A percentile compares a stretch with the other conserved stretches of the same genome.
phyloP scores from a whole-genome alignment of 306 rosid genomes.

The Cucumis cinereus region DNA sequence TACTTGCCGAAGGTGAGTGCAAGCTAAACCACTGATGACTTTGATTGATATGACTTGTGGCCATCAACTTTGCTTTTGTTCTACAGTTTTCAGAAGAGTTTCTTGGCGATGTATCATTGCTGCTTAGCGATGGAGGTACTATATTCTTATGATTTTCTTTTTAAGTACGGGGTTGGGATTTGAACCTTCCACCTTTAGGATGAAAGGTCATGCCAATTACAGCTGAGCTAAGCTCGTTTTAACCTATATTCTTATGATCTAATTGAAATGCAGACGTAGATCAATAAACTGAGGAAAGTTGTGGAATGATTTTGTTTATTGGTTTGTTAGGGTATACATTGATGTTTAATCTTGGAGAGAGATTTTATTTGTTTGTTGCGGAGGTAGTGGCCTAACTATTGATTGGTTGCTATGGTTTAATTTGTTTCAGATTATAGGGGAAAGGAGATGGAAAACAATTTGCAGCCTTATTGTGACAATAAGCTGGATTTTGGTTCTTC shows the following conservation, averaged over 20 bases:
- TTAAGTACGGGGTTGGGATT: too few relatives aligned
- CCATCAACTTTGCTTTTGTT: not conserved
- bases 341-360: not conserved
- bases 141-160: not conserved
- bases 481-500: slow-evolving; percentile 11
- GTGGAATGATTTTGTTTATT: not conserved
- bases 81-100: slow-evolving; percentile 46
- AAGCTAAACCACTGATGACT: not conserved
- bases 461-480: slow-evolving; percentile 14
- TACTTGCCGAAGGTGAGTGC: slow-evolving; percentile 36
- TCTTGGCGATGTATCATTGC: slow-evolving; percentile 41
- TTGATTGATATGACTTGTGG: not conserved
- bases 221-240: too few relatives aligned
- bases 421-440: slow-evolving; percentile 26
- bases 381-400: not conserved
- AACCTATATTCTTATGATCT: not conserved
- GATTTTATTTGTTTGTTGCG: not conserved
- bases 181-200: too few relatives aligned
- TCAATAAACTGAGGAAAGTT: not conserved
- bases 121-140: slow-evolving; percentile 19
- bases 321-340: not conserved
- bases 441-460: slow-evolving; percentile 21
- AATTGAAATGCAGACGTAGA: not conserved
- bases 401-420: not conserved
- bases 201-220: too few relatives aligned